A percentile compares a stretch with the other conserved stretches of the same genome.
These are phyloP conservation scores for Aschersonia sp. DNA, from an alignment of 2,329 filamentous ascomycete species.

Conservation along the genomic window DNA sequence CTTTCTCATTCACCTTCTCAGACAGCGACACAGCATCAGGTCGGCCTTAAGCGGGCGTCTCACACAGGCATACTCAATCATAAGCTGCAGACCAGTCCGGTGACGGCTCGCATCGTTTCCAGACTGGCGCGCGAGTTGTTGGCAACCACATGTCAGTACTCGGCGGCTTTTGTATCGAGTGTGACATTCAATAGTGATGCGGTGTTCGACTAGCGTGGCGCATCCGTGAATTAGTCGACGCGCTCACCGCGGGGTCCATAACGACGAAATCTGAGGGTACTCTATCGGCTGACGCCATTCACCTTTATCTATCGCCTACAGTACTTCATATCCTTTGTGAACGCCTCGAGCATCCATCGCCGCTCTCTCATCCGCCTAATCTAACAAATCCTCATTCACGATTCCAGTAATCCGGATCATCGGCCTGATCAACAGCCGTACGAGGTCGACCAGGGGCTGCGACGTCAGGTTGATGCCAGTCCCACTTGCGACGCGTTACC, in stretches of 20 bases:
- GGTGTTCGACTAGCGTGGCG: background rate
- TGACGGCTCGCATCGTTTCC: background rate
- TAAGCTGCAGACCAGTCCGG: background rate
- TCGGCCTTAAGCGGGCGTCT: background rate
- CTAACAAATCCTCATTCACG: no score
- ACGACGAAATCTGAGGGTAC: no score
- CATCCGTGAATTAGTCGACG: background rate
- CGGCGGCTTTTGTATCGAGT: background rate
- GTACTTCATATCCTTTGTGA: no score
- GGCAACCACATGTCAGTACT: background rate
- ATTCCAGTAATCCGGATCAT: background rate
- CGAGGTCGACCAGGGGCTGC: conserved; percentile 1
- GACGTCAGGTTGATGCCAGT: conserved; percentile 4
- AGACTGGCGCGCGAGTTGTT: background rate
- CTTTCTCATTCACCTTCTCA: background rate
- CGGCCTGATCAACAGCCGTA: background rate
- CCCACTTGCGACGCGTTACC: conserved; percentile 5
- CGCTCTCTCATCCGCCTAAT: no score
- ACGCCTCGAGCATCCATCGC: no score
- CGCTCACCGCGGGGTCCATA: no score
- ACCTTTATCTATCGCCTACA: no score
- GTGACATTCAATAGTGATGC: background rate
- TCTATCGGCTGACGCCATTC: no score
- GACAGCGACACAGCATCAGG: background rate
- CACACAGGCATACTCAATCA: background rate